phyloP scores from a whole-genome alignment of 768 basidiomycete species.

The Mycena polygramma region DNA sequence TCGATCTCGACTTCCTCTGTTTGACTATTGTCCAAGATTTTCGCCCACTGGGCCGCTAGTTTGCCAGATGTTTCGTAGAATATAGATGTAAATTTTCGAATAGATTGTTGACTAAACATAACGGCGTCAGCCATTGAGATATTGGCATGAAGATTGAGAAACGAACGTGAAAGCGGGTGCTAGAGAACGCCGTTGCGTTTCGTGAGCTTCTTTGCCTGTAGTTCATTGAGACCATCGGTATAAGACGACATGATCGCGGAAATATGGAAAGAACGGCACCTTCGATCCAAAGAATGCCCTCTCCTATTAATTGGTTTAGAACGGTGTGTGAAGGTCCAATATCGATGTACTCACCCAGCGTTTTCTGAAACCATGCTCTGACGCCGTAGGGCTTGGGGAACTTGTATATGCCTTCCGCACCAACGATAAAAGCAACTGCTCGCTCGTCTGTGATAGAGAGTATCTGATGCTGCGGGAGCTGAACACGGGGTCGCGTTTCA shows the following conservation, averaged over 20 bases:
- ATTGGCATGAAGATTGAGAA: constrained; percentile 11
- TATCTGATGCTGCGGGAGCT: constrained; percentile 61
- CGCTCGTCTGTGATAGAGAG: constrained; percentile 68
- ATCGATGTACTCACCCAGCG: constrained; percentile 50
- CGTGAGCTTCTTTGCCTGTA: constrained; percentile 68
- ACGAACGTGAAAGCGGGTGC: constrained; percentile 70
- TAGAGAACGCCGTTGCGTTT: constrained; percentile 64
- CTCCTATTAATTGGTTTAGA: constrained; percentile 42
- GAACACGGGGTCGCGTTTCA: constrained; percentile 1
- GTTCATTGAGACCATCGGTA: background rate
- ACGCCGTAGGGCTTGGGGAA: constrained; percentile 77
- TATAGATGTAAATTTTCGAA: constrained; percentile 63
- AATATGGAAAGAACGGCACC: constrained; percentile 48
- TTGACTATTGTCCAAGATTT: constrained; percentile 56
- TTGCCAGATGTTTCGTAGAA: constrained; percentile 70
- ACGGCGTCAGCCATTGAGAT: constrained; percentile 1
- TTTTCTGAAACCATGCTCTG: constrained; percentile 72
- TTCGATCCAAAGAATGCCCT: constrained; percentile 78
- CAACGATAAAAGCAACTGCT: constrained; percentile 67
- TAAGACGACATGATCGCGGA: background rate
- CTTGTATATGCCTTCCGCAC: constrained; percentile 62
- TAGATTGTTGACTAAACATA: constrained; percentile 60
- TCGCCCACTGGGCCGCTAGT: constrained; percentile 65
- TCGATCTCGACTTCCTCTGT: constrained; percentile 62
- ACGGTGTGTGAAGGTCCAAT: too few relatives aligned